Evolutionary conservation across 108 stramenopile genomes (phyloP), one percentile per base, ranked within the genome.

Genomic region (Conticribra guillardii): DNA sequence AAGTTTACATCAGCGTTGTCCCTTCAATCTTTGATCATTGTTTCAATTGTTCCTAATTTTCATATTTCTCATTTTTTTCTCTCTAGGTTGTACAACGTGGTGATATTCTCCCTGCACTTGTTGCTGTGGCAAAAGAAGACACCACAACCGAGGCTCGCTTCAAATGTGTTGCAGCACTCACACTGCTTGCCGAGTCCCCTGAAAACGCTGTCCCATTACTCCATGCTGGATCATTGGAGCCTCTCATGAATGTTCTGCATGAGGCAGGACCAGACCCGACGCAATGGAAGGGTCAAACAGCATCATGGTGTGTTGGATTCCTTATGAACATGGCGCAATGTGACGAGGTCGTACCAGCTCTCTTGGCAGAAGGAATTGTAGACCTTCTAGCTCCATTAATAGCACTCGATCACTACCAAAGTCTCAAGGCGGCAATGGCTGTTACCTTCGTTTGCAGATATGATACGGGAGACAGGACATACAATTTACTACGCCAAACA

Each of bases 221-320:
- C 24, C 81, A 89, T 60, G 60, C 86, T 27, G 94, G 94, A 45
- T 85, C 89, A 3, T 60, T 95, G 22, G 81, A 84, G 26, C 94
- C 94, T 5, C 71, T 95, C 23, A 95, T 95, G 94, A 88, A 90
- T 59, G 89, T 95, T 54, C 57, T 95, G 23, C 94, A 92, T 61
- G 89, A 95, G 61, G 94, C 94, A 14, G 94, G 94, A 18, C 87
- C 94, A 21, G 94, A 95, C 79, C 94, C 94, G 15, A 92, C 94
- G 5, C 94, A 92, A 64, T 95, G 94, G 94, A 90, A 88, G 66
- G 94, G 94, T 53, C 94, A 95, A 67, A 95, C 94, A 2, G 94
- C 94, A 18, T 90, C 89, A 23, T 95, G 94, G 94, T 95, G 94
- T 69, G 94, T 95, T 32, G 94, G 94, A n/a, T 95, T 95, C 64